Evolutionary conservation across 805 yeast genomes (phyloP).

Genomic region (Candida sphagnicola): DNA sequence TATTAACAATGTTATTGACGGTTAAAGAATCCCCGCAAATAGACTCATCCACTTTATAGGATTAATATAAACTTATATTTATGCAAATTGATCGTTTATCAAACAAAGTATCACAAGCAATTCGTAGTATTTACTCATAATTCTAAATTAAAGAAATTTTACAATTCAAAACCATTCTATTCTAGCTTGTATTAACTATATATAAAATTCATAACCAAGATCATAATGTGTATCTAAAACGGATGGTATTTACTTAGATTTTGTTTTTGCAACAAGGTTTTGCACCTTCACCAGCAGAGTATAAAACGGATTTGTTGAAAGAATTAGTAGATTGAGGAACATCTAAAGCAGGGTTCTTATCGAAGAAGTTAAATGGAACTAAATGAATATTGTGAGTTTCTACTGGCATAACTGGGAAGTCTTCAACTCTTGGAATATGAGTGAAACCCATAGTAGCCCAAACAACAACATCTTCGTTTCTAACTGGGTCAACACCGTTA

Average conservation of each 20-base stretch:
- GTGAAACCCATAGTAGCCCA: conserved; percentile 84
- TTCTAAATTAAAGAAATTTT: no score
- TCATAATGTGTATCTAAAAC: not conserved
- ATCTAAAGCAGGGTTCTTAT: conserved; percentile 73
- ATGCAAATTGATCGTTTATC: no score
- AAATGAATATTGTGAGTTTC: conserved; percentile 66
- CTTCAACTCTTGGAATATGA: conserved; percentile 79
- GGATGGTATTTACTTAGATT: not conserved
- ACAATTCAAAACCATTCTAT: no score
- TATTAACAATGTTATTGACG: conserved; percentile 3
- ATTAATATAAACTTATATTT: no score
- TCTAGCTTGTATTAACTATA: not conserved
- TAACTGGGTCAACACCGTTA: conserved; percentile 59
- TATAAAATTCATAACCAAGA: not conserved
- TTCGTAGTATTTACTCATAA: no score
- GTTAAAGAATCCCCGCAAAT: not conserved
- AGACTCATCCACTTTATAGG: no score
- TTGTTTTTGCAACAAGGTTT: conserved; percentile 4
- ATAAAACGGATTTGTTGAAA: conserved; percentile 59
- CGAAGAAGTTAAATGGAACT: conserved; percentile 71
- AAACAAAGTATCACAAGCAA: no score
- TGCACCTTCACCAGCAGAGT: conserved; percentile 15
- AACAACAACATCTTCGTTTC: conserved; percentile 72
- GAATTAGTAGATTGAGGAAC: conserved; percentile 66
- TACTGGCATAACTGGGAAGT: conserved; percentile 88